Evolutionary conservation across 2,329 filamentous ascomycete species (phyloP), one percentile per base, ranked within the genome.

Genomic region (Aquanectria penicillioides): DNA sequence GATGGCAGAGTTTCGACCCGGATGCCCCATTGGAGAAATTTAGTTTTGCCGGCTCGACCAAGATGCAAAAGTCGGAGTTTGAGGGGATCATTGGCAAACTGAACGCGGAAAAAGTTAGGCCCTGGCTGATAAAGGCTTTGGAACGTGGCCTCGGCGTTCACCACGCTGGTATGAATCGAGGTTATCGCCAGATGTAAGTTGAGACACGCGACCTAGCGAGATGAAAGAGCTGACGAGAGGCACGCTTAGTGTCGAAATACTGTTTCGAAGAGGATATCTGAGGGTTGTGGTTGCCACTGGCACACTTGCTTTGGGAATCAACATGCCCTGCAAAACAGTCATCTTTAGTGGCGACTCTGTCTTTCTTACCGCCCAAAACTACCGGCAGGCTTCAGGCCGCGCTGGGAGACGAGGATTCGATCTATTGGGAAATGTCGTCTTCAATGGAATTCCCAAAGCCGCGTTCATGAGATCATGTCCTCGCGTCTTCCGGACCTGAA

Each of bases 301-400:
- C 1, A 93, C 90, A 0, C 81, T 93, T 18, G 89, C 89, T 2
- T 78, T 94, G 5, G 91, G 91, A 78, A 90, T 94, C 77, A 94
- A 92, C 67, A 92, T 92, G 89, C 91, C 91, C 9, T 94, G 90
- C 72, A 92, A 91, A 72, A 94, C 91, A 1, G 90, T 93, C 1
- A 86, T 93, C 1, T 94, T 94, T 72, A 83, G 82, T 13, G 90
- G 89, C 0, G 90, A 94, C 71, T 91, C 88, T 0, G 80, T 91
- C 3, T 93, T 85, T 69, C 76, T 94, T 37, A 92, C 89, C 0
- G 86, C 90, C 0, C 83, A 94, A 48, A 92, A 92, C 71, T 94
- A 90, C 73, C 85, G 89, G 8, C 91, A 94, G 72, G 89, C 86
- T 7, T 86, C 90, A 55, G 91, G 92, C 74, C 88, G 91, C 80